Conservation (phyloP, 306 rosid species). For the Malus sieversii region DNA sequence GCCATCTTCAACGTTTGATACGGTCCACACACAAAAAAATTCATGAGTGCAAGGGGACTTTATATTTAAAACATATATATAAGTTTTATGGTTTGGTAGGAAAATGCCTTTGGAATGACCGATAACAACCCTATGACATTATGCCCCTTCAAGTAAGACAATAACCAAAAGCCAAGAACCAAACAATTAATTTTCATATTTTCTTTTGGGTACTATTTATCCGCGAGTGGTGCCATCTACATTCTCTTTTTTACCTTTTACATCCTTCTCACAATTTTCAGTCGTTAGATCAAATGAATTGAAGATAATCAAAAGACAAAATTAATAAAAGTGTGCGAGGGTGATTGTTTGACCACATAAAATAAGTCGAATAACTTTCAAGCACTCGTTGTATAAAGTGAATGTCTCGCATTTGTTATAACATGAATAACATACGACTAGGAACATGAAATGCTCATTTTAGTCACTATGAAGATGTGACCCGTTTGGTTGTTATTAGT, state of each 20-base stretch:
- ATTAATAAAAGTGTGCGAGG: too few relatives aligned
- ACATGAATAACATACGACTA: neutral
- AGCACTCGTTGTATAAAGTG: too few relatives aligned
- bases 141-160: neutral
- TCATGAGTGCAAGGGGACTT: too few relatives aligned
- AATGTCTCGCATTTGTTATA: too few relatives aligned
- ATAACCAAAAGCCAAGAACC: neutral
- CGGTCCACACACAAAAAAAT: neutral
- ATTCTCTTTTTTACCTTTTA: too few relatives aligned
- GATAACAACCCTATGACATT: neutral
- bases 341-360: neutral
- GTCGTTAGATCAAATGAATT: too few relatives aligned
- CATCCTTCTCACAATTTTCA: too few relatives aligned
- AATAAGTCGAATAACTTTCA: neutral
- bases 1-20: neutral
- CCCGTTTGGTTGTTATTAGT: too few relatives aligned
- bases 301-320: too few relatives aligned
- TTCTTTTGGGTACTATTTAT: neutral
- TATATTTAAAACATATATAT: too few relatives aligned
- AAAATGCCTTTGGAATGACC: neutral
- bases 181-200: neutral
- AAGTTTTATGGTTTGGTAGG: neutral
- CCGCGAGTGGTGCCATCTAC: too few relatives aligned
- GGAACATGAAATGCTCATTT: too few relatives aligned
- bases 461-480: neutral